Percentiles rank a stretch among this genome's conserved stretches.
Conservation (phyloP, 495 filamentous ascomycete genomes). For the Cryomyces minteri region DNA sequence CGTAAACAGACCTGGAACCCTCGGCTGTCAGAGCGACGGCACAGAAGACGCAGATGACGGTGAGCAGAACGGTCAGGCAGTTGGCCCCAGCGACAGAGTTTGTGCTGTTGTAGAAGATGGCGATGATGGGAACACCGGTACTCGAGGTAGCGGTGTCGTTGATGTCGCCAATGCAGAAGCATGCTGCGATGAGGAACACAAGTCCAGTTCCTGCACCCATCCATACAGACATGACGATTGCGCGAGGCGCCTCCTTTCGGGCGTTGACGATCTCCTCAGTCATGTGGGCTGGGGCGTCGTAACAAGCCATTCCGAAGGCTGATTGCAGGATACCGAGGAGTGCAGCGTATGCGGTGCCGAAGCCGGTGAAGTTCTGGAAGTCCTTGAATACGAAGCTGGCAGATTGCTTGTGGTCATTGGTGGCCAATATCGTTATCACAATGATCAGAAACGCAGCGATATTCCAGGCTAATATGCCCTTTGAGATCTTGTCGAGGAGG, state of each 20-base stretch:
- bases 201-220: conserved; percentile 32
- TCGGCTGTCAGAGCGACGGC: conserved; percentile 27
- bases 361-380: conserved; percentile 39
- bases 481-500: conserved; percentile 32
- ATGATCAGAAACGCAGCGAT: conserved; percentile 32
- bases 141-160: conserved; percentile 17
- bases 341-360: conserved; percentile 28
- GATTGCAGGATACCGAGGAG: conserved; percentile 37
- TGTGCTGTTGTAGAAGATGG: conserved; percentile 31
- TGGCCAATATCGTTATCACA: conserved; percentile 31
- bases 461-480: conserved; percentile 35
- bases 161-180: conserved; percentile 32
- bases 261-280: conserved; percentile 32
- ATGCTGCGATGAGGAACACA: conserved; percentile 27
- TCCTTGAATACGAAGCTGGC: conserved; percentile 36
- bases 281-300: conserved; percentile 28
- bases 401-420: conserved; percentile 34
- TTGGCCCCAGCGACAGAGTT: conserved; percentile 23
- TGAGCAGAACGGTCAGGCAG: conserved; percentile 23
- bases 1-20: conserved; percentile 26
- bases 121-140: conserved; percentile 20
- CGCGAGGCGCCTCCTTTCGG: conserved; percentile 30
- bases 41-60: conserved; percentile 23
- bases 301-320: conserved; percentile 39
- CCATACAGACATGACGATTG: conserved; percentile 34